A percentile compares a stretch with the other conserved stretches of the same genome.
phyloP scores from a whole-genome alignment of 306 rosid genomes.

The Alnus glutinosa region DNA sequence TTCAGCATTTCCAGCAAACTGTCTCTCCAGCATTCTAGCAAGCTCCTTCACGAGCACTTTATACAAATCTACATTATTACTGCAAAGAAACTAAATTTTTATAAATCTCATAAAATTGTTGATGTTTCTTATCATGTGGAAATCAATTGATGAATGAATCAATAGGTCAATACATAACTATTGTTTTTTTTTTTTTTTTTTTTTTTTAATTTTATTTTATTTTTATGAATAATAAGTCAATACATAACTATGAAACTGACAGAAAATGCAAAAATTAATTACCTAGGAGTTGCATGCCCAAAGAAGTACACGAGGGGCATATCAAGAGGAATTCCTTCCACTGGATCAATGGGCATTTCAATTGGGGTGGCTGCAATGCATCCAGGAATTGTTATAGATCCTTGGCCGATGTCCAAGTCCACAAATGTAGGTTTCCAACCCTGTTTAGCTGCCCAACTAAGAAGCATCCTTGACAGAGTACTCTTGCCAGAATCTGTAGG shows the following conservation, averaged over 20 bases:
- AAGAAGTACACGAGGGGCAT: conserved; percentile 91
- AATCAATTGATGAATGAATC: neutral
- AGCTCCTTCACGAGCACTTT: conserved; percentile 92
- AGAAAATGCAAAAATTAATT: conserved; percentile 7
- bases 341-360: conserved; percentile 95
- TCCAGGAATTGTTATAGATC: conserved; percentile 90
- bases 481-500: conserved; percentile 93
- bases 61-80: conserved; percentile 84
- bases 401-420: conserved; percentile 97
- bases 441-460: conserved; percentile 97
- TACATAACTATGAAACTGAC: conserved; percentile 11
- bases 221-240: neutral
- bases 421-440: conserved; percentile 95
- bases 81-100: conserved; percentile 33
- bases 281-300: conserved; percentile 92
- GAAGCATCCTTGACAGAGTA: conserved; percentile 87
- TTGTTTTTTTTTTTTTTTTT: no score
- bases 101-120: conserved; percentile 28
- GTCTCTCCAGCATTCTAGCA: conserved; percentile 78
- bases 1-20: conserved; percentile 77
- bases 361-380: conserved; percentile 94
- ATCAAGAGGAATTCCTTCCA: conserved; percentile 92
- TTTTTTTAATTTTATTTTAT: no score
- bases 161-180: conserved; percentile 3
- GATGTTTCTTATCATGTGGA: conserved; percentile 11